Percentiles rank a stretch among this genome's conserved stretches.
Conservation (phyloP, 305 asterid genomes). For the Lippia alba region DNA sequence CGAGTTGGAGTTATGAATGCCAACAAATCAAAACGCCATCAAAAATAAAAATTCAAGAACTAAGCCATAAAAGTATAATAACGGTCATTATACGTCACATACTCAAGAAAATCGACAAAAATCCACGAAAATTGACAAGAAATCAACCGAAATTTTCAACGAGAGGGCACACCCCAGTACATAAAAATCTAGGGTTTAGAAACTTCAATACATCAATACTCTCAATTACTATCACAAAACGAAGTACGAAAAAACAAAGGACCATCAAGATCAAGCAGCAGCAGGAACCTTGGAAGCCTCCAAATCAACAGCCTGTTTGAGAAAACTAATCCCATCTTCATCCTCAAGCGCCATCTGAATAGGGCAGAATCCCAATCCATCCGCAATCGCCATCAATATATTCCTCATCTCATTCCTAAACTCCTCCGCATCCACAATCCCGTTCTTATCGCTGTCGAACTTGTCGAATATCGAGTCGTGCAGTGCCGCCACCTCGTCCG, state of each 20-base stretch:
- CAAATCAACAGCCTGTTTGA: constrained; percentile 84
- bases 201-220: too few relatives aligned
- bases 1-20: too few relatives aligned
- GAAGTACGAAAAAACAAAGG: too few relatives aligned
- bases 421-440: constrained; percentile 67
- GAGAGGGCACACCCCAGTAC: too few relatives aligned
- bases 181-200: not conserved
- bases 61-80: too few relatives aligned
- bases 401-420: constrained; percentile 72
- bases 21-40: too few relatives aligned
- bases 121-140: too few relatives aligned
- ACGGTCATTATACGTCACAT: too few relatives aligned
- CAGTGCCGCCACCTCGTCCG: constrained; percentile 78
- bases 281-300: constrained; percentile 68
- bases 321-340: constrained; percentile 53
- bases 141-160: too few relatives aligned
- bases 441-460: constrained; percentile 73
- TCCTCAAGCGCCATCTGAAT: constrained; percentile 95
- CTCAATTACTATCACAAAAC: too few relatives aligned
- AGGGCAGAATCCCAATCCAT: constrained; percentile 80
- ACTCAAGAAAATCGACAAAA: too few relatives aligned
- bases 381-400: constrained; percentile 82
- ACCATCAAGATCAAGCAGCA: constrained; percentile 21
- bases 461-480: constrained; percentile 81
- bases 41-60: too few relatives aligned